phyloP scores from a whole-genome alignment of 805 yeast species.

The Suhomyces kilbournensis region DNA sequence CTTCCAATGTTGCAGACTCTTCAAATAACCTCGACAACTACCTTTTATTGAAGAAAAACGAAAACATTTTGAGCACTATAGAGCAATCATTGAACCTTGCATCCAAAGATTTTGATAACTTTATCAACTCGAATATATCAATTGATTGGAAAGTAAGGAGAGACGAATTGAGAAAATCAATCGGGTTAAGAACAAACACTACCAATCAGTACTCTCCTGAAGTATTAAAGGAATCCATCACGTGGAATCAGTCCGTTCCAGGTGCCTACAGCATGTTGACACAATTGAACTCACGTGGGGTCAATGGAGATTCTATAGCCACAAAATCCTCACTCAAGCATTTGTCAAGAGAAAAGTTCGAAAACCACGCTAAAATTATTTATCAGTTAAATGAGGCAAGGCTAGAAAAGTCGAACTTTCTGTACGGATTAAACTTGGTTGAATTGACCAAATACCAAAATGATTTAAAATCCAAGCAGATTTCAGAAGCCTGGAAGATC shows the following conservation, averaged over 20 bases:
- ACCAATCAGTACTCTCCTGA: conserved; percentile 4
- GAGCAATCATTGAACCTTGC: conserved; percentile 75
- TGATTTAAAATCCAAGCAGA: conserved; percentile 65
- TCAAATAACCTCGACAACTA: conserved; percentile 53
- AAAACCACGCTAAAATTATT: conserved; percentile 68
- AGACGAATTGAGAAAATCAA: conserved; percentile 66
- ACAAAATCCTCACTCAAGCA: conserved; percentile 25
- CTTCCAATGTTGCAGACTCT: conserved; percentile 1
- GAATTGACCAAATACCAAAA: conserved; percentile 55
- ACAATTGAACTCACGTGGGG: conserved; percentile 22
- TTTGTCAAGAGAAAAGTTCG: conserved; percentile 56
- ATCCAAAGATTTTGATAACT: conserved; percentile 77
- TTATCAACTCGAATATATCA: conserved; percentile 66
- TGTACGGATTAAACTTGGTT: conserved; percentile 58
- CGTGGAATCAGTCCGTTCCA: conserved; percentile 35
- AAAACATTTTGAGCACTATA: conserved; percentile 75
- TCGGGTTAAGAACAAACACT: conserved; percentile 41
- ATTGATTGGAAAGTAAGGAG: conserved; percentile 84
- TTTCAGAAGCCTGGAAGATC: conserved; percentile 73
- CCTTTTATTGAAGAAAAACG: conserved; percentile 70
- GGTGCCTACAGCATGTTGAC: conserved; percentile 32
- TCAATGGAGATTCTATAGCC: conserved; percentile 3
- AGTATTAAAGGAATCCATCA: conserved; percentile 22
- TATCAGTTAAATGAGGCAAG: conserved; percentile 70
- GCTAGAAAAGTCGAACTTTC: conserved; percentile 49